phyloP scores from a whole-genome alignment of 768 basidiomycete genomes.

The Suillus weaverae region DNA sequence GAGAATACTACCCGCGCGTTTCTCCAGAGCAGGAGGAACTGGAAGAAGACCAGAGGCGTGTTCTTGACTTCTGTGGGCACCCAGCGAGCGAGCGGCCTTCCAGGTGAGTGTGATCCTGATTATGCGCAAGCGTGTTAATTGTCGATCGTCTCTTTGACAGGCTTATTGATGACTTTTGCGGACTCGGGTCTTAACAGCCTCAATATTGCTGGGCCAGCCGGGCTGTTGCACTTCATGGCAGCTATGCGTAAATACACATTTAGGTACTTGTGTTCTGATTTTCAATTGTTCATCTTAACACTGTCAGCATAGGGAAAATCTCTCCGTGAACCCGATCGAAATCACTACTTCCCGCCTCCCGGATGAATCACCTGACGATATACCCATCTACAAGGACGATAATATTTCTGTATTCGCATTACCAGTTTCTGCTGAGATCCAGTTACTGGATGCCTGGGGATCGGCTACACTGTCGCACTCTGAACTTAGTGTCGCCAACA shows the following conservation, averaged over 20 bases:
- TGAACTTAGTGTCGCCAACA: conserved; percentile 6
- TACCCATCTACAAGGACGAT: conserved; percentile 58
- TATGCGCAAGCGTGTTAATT: background rate
- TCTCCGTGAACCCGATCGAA: conserved; percentile 50
- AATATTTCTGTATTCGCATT: conserved; percentile 66
- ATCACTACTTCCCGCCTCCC: conserved; percentile 30
- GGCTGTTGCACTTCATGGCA: conserved; percentile 68
- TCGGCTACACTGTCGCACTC: background rate
- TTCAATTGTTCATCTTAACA: background rate
- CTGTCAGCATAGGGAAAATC: conserved; percentile 42
- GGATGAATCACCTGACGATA: conserved; percentile 27
- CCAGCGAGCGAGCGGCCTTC: conserved; percentile 66
- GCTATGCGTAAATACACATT: conserved; percentile 66
- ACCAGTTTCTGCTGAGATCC: conserved; percentile 35
- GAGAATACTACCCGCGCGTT: conserved; percentile 80
- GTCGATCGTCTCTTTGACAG: conserved; percentile 34
- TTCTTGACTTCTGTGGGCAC: conserved; percentile 71
- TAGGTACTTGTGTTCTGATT: conserved; percentile 46
- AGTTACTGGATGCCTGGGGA: background rate
- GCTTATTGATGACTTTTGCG: conserved; percentile 76
- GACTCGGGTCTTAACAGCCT: conserved; percentile 64
- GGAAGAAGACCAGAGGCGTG: conserved; percentile 66
- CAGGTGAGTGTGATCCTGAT: conserved; percentile 49
- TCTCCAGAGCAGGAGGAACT: conserved; percentile 61
- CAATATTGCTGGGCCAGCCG: conserved; percentile 69